Conservation (phyloP, 2,329 filamentous ascomycete genomes). For the Emergomyces orientalis region DNA sequence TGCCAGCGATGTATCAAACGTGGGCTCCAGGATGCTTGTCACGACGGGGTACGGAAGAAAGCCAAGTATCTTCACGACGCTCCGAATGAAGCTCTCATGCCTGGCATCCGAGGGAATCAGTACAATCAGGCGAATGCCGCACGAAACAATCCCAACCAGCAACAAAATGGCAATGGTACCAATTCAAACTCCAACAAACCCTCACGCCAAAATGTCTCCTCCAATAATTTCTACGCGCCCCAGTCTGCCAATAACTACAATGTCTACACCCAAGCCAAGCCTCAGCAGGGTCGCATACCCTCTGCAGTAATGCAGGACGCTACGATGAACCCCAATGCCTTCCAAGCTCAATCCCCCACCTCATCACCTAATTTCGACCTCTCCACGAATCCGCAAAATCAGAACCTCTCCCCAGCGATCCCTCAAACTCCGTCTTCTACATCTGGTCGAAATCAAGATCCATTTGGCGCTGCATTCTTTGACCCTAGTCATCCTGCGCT, state of each 20-base stretch:
- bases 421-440: conserved; percentile 45
- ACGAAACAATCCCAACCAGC: conserved; percentile 26
- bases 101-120: conserved; percentile 66
- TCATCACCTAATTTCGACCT: conserved; percentile 61
- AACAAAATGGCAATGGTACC: conserved; percentile 21
- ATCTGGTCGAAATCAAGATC: conserved; percentile 29
- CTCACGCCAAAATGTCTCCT: conserved; percentile 26
- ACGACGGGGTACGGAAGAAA: conserved; percentile 96
- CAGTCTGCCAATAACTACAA: conserved; percentile 26
- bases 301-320: conserved; percentile 38
- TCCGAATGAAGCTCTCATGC: conserved; percentile 75
- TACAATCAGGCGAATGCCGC: conserved; percentile 39
- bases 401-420: conserved; percentile 31
- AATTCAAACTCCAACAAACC: conserved; percentile 26
- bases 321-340: conserved; percentile 44
- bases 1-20: conserved; percentile 92
- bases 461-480: conserved; percentile 54
- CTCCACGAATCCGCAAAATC: conserved; percentile 31
- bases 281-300: conserved; percentile 33
- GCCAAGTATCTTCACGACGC: conserved; percentile 98
- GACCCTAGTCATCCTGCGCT: conserved; percentile 85
- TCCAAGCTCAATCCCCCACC: conserved; percentile 59
- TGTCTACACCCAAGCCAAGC: conserved; percentile 34
- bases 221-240: conserved; percentile 39
- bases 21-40: conserved; percentile 79